phyloP scores from a whole-genome alignment of 805 yeast genomes.

The Candida berthetii region DNA sequence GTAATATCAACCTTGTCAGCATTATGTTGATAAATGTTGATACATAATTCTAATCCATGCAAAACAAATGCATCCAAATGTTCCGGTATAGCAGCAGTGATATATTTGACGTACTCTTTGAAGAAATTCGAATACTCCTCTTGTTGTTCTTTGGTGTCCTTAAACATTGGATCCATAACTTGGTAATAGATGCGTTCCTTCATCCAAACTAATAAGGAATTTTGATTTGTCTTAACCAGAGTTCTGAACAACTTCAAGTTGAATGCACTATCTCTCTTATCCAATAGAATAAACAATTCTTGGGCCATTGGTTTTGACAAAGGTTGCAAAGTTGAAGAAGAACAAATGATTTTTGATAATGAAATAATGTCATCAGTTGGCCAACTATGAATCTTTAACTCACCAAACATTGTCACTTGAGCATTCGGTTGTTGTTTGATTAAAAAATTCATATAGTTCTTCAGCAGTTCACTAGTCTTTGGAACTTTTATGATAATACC shows the following conservation, averaged over 20 bases:
- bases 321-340: background rate
- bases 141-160: background rate
- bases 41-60: background rate
- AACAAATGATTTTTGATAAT: background rate
- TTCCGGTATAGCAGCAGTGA: too few species aligned
- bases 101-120: background rate
- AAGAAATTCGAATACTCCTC: background rate
- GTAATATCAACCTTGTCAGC: background rate
- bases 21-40: background rate
- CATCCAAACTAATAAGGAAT: background rate
- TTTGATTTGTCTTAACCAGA: background rate
- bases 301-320: background rate
- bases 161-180: background rate
- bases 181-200: background rate
- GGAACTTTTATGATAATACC: conserved; percentile 5
- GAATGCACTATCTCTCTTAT: background rate
- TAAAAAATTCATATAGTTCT: conserved; percentile 7
- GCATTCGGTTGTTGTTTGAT: conserved; percentile 2
- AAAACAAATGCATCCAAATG: background rate
- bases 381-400: background rate
- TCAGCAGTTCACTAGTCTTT: conserved; percentile 5
- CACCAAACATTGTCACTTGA: background rate
- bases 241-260: background rate
- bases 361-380: background rate
- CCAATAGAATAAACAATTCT: background rate